phyloP scores from a whole-genome alignment of 2,329 filamentous ascomycete species.

The Seiridium cupressi region DNA sequence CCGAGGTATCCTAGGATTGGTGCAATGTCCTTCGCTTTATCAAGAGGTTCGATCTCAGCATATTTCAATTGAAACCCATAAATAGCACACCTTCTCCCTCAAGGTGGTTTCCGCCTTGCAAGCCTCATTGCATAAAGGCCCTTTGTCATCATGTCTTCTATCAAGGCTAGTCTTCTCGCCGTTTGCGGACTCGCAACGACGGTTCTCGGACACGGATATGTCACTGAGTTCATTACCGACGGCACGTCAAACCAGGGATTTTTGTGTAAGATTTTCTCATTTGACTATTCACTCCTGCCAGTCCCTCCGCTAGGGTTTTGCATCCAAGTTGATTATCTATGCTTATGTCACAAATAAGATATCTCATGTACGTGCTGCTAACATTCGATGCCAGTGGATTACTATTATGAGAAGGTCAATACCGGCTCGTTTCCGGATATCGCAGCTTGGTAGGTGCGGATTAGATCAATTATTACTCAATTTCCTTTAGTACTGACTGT shows the following conservation, averaged over 20 bases:
- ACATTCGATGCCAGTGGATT: constrained; percentile 25
- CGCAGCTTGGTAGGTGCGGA: constrained; percentile 20
- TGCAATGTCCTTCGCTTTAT: too few species aligned
- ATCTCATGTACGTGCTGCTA: constrained; percentile 11
- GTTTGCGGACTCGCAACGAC: neutral
- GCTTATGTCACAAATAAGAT: neutral
- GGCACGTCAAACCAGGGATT: constrained; percentile 1
- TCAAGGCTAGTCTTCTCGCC: neutral
- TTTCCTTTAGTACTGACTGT: neutral
- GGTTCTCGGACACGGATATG: neutral
- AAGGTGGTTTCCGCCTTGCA: neutral
- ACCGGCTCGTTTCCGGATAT: constrained; percentile 17
- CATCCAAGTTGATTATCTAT: neutral
- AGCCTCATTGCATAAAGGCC: neutral
- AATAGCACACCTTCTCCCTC: neutral
- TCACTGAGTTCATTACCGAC: neutral
- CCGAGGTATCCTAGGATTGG: neutral
- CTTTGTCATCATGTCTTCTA: neutral
- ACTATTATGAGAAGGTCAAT: constrained; percentile 31
- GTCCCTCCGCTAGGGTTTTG: neutral
- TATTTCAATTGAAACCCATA: neutral
- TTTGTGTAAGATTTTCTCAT: neutral
- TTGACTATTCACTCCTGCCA: neutral
- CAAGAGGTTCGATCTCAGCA: neutral
- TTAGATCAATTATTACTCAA: neutral